A percentile compares a stretch with the other conserved stretches of the same genome.
phyloP scores from a whole-genome alignment of 495 filamentous ascomycete species.

The Daldinia vernicosa region DNA sequence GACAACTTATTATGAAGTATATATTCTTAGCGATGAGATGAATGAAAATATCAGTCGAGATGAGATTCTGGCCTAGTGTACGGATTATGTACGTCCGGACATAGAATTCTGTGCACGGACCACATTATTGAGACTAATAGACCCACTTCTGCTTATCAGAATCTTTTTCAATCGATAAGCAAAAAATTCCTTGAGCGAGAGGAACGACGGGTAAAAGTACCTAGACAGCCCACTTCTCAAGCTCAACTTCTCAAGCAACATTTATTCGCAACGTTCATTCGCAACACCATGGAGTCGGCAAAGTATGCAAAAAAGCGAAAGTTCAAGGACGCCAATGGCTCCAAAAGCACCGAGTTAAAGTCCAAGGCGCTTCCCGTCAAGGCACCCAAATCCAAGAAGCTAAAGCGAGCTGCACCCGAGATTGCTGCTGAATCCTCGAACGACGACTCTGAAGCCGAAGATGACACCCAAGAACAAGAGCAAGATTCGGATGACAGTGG shows the following conservation, averaged over 20 bases:
- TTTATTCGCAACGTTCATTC: background rate
- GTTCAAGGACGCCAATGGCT: constrained; percentile 50
- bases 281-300: constrained; percentile 50
- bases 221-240: constrained; percentile 21
- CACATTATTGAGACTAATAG: background rate
- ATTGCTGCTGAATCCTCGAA: constrained; percentile 27
- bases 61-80: background rate
- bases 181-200: constrained; percentile 24
- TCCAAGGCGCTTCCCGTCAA: constrained; percentile 22
- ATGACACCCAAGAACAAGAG: constrained; percentile 46
- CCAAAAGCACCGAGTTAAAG: constrained; percentile 40
- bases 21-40: background rate
- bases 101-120: background rate
- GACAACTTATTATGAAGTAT: background rate
- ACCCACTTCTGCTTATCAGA: constrained; percentile 8
- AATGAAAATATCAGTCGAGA: background rate
- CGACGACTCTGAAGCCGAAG: constrained; percentile 35
- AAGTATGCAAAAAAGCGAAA: constrained; percentile 60
- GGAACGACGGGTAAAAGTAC: background rate
- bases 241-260: background rate
- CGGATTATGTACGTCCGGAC: too few relatives aligned
- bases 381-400: constrained; percentile 44
- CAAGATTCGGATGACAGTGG: constrained; percentile 38
- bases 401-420: constrained; percentile 43
- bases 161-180: constrained; percentile 37